phyloP scores from a whole-genome alignment of 257 asterid genomes.

The Striga asiatica region DNA sequence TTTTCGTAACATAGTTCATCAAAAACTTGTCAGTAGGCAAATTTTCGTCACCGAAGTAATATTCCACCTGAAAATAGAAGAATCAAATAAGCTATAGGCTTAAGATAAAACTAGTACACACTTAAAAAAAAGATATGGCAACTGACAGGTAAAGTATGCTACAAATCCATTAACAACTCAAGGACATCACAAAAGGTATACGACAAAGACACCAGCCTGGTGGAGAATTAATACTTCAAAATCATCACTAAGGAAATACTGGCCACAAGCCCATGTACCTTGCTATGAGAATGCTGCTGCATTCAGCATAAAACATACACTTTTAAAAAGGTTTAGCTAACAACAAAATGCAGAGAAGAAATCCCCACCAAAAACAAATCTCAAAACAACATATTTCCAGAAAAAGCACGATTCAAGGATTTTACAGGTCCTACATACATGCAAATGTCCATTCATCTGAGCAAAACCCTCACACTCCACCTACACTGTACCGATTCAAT shows the following conservation, averaged over 20 bases:
- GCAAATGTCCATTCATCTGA: not conserved
- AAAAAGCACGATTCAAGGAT: not conserved
- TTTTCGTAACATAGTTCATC: conserved; percentile 46
- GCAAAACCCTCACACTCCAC: not conserved
- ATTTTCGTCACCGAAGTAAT: conserved; percentile 91
- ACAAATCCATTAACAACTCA: not conserved
- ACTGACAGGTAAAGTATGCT: not conserved
- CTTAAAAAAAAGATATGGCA: not conserved
- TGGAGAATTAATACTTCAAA: not conserved
- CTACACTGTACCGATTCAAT: not conserved
- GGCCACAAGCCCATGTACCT: not conserved
- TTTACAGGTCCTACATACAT: not conserved
- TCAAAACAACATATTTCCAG: no score
- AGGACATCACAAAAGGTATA: not conserved
- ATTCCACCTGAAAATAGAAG: conserved; percentile 59
- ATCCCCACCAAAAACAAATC: not conserved
- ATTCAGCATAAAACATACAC: not conserved
- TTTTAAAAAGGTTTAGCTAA: not conserved
- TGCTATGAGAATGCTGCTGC: no score
- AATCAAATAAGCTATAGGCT: conserved; percentile 1
- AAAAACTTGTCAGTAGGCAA: conserved; percentile 70
- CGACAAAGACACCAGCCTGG: not conserved
- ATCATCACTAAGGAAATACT: no score
- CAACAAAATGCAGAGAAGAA: not conserved
- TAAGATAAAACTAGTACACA: not conserved